Evolutionary conservation across 805 yeast species (phyloP).

Genomic region (Vanderwaltozyma yarrowii): DNA sequence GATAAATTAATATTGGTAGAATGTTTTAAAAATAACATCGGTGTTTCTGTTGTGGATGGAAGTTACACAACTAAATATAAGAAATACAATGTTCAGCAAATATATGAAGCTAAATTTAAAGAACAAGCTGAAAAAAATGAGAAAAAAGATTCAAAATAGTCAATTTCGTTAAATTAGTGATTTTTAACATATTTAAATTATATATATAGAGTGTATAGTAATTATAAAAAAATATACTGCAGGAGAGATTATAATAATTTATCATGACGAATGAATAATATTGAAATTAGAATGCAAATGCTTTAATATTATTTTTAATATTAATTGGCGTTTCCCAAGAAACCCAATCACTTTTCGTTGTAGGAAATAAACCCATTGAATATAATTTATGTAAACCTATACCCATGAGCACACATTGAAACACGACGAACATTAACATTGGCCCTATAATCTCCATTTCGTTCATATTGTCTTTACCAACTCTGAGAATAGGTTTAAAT

Average conservation of each 20-base stretch:
- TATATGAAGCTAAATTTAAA: constrained; percentile 39
- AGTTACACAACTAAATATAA: constrained; percentile 43
- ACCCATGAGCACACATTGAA: constrained; percentile 46
- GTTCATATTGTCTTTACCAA: constrained; percentile 9
- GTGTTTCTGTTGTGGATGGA: constrained; percentile 70
- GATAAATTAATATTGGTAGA: constrained; percentile 76
- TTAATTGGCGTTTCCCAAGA: constrained; percentile 56
- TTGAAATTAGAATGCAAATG: constrained; percentile 21
- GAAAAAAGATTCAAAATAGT: background rate
- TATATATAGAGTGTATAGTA: no score
- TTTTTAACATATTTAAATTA: no score
- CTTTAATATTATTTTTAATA: constrained; percentile 11
- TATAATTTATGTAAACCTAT: constrained; percentile 81
- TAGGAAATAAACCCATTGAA: constrained; percentile 85
- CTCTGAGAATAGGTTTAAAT: constrained; percentile 41
- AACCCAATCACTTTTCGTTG: constrained; percentile 81
- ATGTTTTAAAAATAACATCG: constrained; percentile 81
- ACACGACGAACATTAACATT: constrained; percentile 37
- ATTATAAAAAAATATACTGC: no score
- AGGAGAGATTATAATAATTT: no score
- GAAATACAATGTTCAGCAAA: constrained; percentile 74
- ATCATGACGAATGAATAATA: no score
- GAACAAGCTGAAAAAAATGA: constrained; percentile 6
- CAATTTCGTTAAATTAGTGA: no score
- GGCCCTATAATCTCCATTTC: constrained; percentile 25